phyloP scores from a whole-genome alignment of 352 stramenopile genomes.

The Thalassiosira mediterranea region DNA sequence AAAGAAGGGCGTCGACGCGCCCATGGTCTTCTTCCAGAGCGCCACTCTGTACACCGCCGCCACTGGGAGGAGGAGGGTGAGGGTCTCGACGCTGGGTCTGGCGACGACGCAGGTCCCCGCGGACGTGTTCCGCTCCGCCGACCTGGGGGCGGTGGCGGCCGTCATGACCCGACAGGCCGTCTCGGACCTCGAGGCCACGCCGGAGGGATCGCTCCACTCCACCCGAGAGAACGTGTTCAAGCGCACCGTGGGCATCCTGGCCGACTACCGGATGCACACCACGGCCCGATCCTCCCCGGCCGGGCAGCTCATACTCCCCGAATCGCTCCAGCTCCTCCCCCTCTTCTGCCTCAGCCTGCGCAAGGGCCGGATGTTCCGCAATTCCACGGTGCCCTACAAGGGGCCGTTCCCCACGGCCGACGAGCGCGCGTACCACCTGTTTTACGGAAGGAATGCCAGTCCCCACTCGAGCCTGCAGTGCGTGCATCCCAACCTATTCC shows the following conservation, averaged over 20 bases:
- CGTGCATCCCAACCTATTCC: conserved; percentile 66
- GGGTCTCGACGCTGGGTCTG: conserved; percentile 77
- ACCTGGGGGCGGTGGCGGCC: conserved; percentile 62
- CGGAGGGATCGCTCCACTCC: conserved; percentile 45
- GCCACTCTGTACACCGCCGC: conserved; percentile 75
- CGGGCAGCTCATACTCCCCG: conserved; percentile 66
- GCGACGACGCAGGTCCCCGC: conserved; percentile 35
- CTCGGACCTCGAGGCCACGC: conserved; percentile 29
- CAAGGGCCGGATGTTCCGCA: conserved; percentile 70
- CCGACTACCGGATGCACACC: conserved; percentile 63
- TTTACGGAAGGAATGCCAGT: conserved; percentile 50
- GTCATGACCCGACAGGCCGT: conserved; percentile 56
- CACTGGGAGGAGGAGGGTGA: conserved; percentile 61
- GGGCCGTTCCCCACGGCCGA: conserved; percentile 60
- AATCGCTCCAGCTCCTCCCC: conserved; percentile 66
- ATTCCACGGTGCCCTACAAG: conserved; percentile 25
- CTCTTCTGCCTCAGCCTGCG: conserved; percentile 70
- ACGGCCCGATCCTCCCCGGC: conserved; percentile 39
- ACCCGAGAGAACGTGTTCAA: conserved; percentile 57
- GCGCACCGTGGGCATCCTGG: conserved; percentile 58
- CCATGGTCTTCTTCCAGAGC: conserved; percentile 74
- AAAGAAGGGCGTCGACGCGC: conserved; percentile 22
- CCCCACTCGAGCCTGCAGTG: conserved; percentile 61
- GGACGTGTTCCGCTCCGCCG: conserved; percentile 60
- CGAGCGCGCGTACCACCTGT: conserved; percentile 70